Conservation (phyloP, 768 basidiomycete species). For the Myochromella boudieri region DNA sequence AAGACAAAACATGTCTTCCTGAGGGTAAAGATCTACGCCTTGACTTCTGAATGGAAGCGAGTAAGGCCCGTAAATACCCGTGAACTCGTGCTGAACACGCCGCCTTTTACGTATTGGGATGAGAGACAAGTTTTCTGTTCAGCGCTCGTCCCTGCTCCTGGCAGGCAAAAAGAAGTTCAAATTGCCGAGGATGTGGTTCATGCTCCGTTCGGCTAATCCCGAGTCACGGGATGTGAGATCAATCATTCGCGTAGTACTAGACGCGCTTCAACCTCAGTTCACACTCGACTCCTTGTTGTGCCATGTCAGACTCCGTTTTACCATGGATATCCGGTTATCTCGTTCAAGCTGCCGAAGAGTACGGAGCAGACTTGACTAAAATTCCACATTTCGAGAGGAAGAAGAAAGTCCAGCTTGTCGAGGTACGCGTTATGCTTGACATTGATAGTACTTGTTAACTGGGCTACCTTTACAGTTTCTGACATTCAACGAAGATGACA, state of each 20-base stretch:
- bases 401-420: slow-evolving; percentile 58
- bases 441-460: not conserved
- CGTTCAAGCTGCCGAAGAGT: slow-evolving; percentile 44
- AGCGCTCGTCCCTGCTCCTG: too few species aligned
- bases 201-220: not conserved
- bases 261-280: too few species aligned
- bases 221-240: slow-evolving; percentile 19
- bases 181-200: too few species aligned
- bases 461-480: slow-evolving; percentile 44
- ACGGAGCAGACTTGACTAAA: slow-evolving; percentile 44
- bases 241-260: slow-evolving; percentile 12
- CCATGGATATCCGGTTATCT: slow-evolving; percentile 65
- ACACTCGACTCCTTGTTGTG: too few species aligned
- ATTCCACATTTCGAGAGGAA: slow-evolving; percentile 34
- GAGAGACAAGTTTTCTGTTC: too few species aligned
- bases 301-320: slow-evolving; percentile 35
- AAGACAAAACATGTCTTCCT: slow-evolving; percentile 1
- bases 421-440: slow-evolving; percentile 35
- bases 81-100: not conserved
- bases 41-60: slow-evolving; percentile 10
- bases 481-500: slow-evolving; percentile 46
- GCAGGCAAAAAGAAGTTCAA: too few species aligned
- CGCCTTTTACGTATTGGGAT: not conserved
- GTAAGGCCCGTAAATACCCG: not conserved
- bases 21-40: slow-evolving; percentile 11